Conservation (phyloP, 177 flowering plant species). For the Vitis hybrid region DNA sequence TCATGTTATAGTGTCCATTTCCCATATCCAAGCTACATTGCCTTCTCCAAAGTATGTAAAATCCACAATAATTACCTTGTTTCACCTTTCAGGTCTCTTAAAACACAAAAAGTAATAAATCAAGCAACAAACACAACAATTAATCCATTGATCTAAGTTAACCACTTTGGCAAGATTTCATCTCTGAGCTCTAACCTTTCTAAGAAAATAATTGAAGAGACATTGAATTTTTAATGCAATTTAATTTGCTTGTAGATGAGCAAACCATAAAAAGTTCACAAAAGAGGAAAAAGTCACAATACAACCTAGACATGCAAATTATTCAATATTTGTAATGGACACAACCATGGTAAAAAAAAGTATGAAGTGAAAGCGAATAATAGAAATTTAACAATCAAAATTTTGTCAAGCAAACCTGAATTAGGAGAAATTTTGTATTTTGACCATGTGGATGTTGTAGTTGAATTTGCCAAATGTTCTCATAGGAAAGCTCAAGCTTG, state of each 20-base stretch:
- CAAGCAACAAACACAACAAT: not conserved
- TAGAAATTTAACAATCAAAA: not conserved
- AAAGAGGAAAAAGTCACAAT: not conserved
- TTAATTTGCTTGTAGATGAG: not conserved
- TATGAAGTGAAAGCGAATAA: not conserved
- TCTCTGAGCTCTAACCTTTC: not conserved
- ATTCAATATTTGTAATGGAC: not conserved
- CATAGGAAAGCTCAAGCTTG: constrained; percentile 54
- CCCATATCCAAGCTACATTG: too few relatives aligned
- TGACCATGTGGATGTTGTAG: constrained; percentile 33
- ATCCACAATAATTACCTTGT: not conserved
- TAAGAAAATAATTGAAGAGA: not conserved
- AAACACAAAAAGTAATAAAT: not conserved
- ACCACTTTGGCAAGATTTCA: not conserved
- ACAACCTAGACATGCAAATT: not conserved
- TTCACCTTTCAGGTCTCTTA: not conserved
- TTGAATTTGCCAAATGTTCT: constrained; percentile 61
- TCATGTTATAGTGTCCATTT: too few relatives aligned
- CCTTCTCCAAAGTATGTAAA: not conserved
- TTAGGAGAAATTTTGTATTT: constrained; percentile 40
- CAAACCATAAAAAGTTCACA: not conserved
- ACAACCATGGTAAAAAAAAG: not conserved
- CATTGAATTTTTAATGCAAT: not conserved
- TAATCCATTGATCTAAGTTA: not conserved
- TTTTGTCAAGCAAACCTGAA: constrained; percentile 45